phyloP scores from a whole-genome alignment of 768 basidiomycete species.

The Suillus tomentosus region DNA sequence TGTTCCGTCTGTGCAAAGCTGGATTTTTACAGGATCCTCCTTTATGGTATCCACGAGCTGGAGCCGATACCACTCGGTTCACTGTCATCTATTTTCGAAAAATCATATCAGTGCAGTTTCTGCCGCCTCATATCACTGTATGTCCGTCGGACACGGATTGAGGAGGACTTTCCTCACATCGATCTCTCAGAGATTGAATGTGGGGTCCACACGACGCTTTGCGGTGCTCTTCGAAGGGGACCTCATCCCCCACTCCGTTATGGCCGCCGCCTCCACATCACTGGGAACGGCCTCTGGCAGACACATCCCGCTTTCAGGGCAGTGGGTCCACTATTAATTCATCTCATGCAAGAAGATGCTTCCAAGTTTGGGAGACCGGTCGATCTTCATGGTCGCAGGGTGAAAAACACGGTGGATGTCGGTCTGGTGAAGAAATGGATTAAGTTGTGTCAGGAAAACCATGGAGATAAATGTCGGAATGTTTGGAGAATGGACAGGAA shows the following conservation, averaged over 20 bases:
- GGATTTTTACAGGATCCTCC: conserved; percentile 11
- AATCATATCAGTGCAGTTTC: conserved; percentile 8
- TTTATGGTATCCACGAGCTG: conserved; percentile 4
- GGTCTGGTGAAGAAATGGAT: conserved; percentile 12
- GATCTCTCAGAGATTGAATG: conserved; percentile 11
- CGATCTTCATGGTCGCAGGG: conserved; percentile 13
- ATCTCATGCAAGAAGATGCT: conserved; percentile 13
- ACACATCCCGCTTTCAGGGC: neutral
- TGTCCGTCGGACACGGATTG: conserved; percentile 7
- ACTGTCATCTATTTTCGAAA: conserved; percentile 9
- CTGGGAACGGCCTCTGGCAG: neutral
- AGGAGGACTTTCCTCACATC: conserved; percentile 5
- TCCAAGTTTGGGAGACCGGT: conserved; percentile 6
- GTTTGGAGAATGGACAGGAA: conserved; percentile 10
- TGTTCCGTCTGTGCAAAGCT: conserved; percentile 11
- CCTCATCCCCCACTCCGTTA: conserved; percentile 2
- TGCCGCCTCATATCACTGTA: conserved; percentile 11
- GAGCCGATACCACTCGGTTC: conserved; percentile 3
- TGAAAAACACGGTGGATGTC: conserved; percentile 8
- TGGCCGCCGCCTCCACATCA: neutral
- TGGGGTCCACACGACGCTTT: neutral
- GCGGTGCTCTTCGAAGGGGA: conserved; percentile 8
- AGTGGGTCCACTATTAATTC: neutral
- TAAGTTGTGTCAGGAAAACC: conserved; percentile 3
- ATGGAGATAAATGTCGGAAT: conserved; percentile 7